Conservation (phyloP, 2,329 filamentous ascomycete species). For the Epichloe gansuensis region DNA sequence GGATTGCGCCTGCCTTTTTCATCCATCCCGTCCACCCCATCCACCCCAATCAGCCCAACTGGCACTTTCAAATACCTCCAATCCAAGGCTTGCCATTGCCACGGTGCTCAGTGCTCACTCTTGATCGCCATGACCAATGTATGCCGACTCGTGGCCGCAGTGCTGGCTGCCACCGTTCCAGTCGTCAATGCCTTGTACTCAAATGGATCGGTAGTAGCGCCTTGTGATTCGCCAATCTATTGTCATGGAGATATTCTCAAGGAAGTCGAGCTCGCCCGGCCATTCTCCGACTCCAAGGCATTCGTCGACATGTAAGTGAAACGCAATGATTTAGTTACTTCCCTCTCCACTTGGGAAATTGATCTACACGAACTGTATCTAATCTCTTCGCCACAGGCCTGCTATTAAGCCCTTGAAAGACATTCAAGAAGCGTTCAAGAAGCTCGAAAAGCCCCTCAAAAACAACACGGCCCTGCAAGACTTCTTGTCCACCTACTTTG, state of each 20-base stretch:
- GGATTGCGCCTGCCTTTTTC: not conserved
- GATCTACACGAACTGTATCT: not conserved
- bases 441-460: conserved; percentile 45
- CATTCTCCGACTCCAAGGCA: conserved; percentile 57
- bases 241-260: conserved; percentile 53
- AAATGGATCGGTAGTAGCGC: conserved; percentile 48
- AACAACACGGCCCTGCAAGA: conserved; percentile 51
- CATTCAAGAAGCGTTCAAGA: conserved; percentile 48
- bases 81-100: not conserved
- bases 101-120: not conserved
- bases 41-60: not conserved
- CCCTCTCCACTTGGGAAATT: not conserved
- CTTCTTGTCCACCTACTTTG: conserved; percentile 53
- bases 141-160: conserved; percentile 14
- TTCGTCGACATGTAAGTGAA: conserved; percentile 53
- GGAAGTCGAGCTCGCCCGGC: conserved; percentile 49
- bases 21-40: not conserved
- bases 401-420: conserved; percentile 46
- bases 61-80: too few relatives aligned
- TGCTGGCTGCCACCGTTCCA: conserved; percentile 15
- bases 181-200: conserved; percentile 37
- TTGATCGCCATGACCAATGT: conserved; percentile 14
- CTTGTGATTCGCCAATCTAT: conserved; percentile 57
- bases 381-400: conserved; percentile 30
- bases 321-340: not conserved